Evolutionary conservation across 148 eudicot species (phyloP).

Genomic region (Rhododendron ovatum): DNA sequence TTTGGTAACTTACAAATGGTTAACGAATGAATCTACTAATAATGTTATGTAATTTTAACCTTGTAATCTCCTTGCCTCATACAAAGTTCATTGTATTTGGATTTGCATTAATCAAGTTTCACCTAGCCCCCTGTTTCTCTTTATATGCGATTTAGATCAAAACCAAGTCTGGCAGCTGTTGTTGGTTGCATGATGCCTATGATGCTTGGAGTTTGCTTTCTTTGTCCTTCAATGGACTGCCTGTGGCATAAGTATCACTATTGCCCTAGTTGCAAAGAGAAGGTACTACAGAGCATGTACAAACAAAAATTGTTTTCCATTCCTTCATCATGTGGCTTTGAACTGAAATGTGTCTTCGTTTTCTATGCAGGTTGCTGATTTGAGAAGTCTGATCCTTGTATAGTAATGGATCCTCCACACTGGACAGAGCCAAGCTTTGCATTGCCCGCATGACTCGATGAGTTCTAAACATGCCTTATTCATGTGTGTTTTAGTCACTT

Average conservation of each 20-base stretch:
- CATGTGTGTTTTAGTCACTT: not conserved
- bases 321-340: not conserved
- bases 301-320: not conserved
- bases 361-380: slow-evolving; percentile 60
- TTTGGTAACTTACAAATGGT: not conserved
- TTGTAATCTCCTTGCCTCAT: not conserved
- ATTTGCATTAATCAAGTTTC: slow-evolving; percentile 4
- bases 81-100: not conserved
- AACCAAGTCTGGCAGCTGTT: slow-evolving; percentile 75
- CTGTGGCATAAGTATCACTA: slow-evolving; percentile 98
- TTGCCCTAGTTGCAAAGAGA: slow-evolving; percentile 72
- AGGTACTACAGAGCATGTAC: slow-evolving; percentile 40
- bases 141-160: slow-evolving; percentile 43
- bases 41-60: not conserved
- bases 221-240: slow-evolving; percentile 84
- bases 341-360: not conserved
- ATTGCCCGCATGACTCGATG: slow-evolving; percentile 31
- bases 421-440: slow-evolving; percentile 75
- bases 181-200: slow-evolving; percentile 89
- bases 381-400: slow-evolving; percentile 65
- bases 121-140: not conserved
- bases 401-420: slow-evolving; percentile 75
- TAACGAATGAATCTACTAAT: not conserved
- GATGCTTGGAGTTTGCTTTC: slow-evolving; percentile 83
- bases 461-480: slow-evolving; percentile 1